Conservation (phyloP, 2,329 filamentous ascomycete genomes). For the Colletotrichum lentis region DNA sequence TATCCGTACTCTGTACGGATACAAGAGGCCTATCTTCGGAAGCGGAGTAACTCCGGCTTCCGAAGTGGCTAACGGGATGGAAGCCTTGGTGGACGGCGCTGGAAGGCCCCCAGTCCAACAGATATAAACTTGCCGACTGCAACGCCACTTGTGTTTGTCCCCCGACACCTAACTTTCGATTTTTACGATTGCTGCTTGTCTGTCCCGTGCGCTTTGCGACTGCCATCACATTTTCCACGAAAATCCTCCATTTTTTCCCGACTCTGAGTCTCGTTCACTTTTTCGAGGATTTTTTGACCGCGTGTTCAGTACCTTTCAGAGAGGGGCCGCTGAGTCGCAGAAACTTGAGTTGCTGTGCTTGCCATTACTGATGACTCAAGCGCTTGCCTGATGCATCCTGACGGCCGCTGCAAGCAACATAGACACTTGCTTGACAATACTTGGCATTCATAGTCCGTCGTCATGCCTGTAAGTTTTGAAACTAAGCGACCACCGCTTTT, state of each 20-base stretch:
- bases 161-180: slow-evolving; percentile 15
- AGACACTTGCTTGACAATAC: slow-evolving; percentile 37
- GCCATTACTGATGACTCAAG: slow-evolving; percentile 36
- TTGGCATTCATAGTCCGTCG: slow-evolving; percentile 30
- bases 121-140: slow-evolving; percentile 39
- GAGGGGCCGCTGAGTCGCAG: slow-evolving; percentile 31
- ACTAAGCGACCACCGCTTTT: background rate
- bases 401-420: slow-evolving; percentile 36
- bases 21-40: slow-evolving; percentile 19
- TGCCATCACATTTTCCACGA: slow-evolving; percentile 18
- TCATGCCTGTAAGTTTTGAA: slow-evolving; percentile 39
- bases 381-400: slow-evolving; percentile 36
- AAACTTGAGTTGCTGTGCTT: slow-evolving; percentile 30
- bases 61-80: slow-evolving; percentile 15
- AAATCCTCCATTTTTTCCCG: slow-evolving; percentile 1
- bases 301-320: slow-evolving; percentile 13
- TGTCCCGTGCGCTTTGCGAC: slow-evolving; percentile 19
- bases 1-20: no score
- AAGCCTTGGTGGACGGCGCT: slow-evolving; percentile 18
- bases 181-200: slow-evolving; percentile 13
- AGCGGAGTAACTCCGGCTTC: slow-evolving; percentile 21
- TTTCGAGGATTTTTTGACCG: background rate
- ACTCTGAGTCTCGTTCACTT: background rate
- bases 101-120: slow-evolving; percentile 30
- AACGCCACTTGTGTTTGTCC: slow-evolving; percentile 35